Percentiles rank a stretch among this genome's conserved stretches.
Evolutionary conservation across 75 land plant species (phyloP).

Genomic region (Larix kaempferi): DNA sequence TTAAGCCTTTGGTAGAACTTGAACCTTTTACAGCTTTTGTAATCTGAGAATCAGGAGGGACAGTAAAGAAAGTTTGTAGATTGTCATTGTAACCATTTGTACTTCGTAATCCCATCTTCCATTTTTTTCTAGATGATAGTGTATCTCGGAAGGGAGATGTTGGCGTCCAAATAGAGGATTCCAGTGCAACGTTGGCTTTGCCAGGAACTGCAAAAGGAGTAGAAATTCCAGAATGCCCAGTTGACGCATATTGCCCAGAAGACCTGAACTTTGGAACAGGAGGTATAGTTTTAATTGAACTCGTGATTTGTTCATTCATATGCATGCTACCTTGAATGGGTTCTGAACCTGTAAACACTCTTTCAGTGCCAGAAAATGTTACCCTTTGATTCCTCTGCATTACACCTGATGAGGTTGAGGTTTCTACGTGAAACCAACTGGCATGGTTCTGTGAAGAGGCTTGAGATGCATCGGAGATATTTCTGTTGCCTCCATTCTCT

Average conservation of each 20-base stretch:
- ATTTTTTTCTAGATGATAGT: background rate
- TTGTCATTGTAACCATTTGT: background rate
- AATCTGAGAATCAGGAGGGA: background rate
- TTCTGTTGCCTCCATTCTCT: background rate
- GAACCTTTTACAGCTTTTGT: slow-evolving; percentile 4
- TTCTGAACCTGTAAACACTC: background rate
- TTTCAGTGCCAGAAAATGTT: background rate
- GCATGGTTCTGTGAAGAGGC: slow-evolving; percentile 4
- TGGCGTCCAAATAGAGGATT: background rate
- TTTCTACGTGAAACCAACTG: background rate
- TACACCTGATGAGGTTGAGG: background rate
- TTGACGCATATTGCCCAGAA: background rate
- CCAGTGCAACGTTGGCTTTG: background rate
- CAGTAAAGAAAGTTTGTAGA: slow-evolving; percentile 3
- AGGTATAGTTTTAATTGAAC: background rate
- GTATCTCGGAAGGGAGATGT: background rate
- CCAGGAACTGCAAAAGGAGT: background rate
- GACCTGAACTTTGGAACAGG: slow-evolving; percentile 8
- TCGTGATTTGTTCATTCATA: background rate
- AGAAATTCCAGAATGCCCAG: background rate
- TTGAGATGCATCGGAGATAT: background rate
- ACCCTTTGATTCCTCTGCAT: too few species aligned
- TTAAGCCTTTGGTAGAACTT: slow-evolving; percentile 1
- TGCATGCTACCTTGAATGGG: slow-evolving; percentile 1
- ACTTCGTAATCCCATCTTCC: background rate